phyloP scores from a whole-genome alignment of 345 rosid genomes.

The Brassica napus region Da-Ae NC_063444.1:46062001-46062500 shows the following conservation, averaged over 20 bases:
- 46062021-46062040: conserved; percentile 31
- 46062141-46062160: conserved; percentile 92
- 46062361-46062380: conserved; percentile 92
- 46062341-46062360: conserved; percentile 70
- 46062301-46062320: conserved; percentile 90
- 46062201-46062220: conserved; percentile 97
- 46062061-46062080: conserved; percentile 5
- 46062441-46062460: conserved; percentile 63
- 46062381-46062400: not conserved
- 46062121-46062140: conserved; percentile 89
- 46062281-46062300: conserved; percentile 5
- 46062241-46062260: not conserved
- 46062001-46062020: conserved; percentile 94
- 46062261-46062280: not conserved
- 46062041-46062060: conserved; percentile 25
- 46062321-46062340: conserved; percentile 97
- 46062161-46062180: conserved; percentile 98
- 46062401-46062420: conserved; percentile 16
- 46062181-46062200: conserved; percentile 95
- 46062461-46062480: conserved; percentile 86
- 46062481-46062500: conserved; percentile 79
- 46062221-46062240: conserved; percentile 74
- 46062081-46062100: conserved; percentile 45
- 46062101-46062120: conserved; percentile 99
- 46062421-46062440: conserved; percentile 22